A percentile compares a stretch with the other conserved stretches of the same genome.
Conservation (phyloP, 2,329 filamentous ascomycete species). For the Cladosporium halotolerans region DNA sequence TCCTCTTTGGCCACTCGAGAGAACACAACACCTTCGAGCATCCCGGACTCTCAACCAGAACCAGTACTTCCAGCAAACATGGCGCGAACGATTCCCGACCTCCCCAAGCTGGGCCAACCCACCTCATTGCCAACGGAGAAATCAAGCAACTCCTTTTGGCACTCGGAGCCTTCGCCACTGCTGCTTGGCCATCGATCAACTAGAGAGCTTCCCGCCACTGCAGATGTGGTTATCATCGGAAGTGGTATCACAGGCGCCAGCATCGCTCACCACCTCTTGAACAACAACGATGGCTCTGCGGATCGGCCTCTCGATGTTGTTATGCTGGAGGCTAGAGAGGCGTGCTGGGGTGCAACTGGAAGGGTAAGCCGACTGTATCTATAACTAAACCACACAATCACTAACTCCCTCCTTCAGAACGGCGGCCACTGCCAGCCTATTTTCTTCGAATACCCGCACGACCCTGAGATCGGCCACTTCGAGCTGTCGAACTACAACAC, state of each 20-base stretch:
- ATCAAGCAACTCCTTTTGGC: constrained; percentile 61
- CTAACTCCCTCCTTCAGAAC: constrained; percentile 27
- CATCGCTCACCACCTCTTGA: constrained; percentile 52
- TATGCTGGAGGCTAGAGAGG: constrained; percentile 71
- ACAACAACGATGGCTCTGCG: not conserved
- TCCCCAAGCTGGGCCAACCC: constrained; percentile 18
- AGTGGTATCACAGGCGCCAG: constrained; percentile 72
- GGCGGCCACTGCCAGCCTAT: constrained; percentile 66
- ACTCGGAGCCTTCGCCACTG: constrained; percentile 57
- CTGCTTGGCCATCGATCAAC: constrained; percentile 66
- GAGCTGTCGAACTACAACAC: constrained; percentile 63
- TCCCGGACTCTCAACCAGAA: not conserved
- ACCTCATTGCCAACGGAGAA: constrained; percentile 19
- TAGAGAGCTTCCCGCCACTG: constrained; percentile 51
- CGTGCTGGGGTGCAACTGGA: constrained; percentile 79
- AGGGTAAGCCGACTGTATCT: constrained; percentile 48
- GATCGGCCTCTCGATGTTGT: constrained; percentile 47
- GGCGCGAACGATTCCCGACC: constrained; percentile 18
- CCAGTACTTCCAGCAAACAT: constrained; percentile 3
- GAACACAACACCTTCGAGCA: not conserved
- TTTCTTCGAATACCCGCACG: constrained; percentile 54
- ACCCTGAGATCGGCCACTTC: constrained; percentile 55
- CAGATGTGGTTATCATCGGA: constrained; percentile 66
- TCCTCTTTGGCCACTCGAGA: not conserved
- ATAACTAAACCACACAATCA: constrained; percentile 16